Evolutionary conservation across 1,139 yeast species (phyloP).

Genomic region (Tardiomyces digboiensis): DNA sequence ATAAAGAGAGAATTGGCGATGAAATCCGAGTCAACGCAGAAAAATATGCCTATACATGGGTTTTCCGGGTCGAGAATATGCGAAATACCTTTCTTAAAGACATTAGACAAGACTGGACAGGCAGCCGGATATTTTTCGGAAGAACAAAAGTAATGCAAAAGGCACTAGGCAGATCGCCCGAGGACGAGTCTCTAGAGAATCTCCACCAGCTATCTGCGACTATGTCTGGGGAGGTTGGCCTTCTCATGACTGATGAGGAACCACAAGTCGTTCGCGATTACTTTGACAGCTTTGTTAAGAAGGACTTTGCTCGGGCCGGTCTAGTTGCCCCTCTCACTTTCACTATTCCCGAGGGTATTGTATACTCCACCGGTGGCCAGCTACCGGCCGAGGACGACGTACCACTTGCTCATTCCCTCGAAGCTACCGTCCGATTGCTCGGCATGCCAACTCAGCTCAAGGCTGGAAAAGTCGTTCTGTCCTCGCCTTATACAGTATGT

Average conservation of each 20-base stretch:
- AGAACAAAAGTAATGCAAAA: conserved; percentile 89
- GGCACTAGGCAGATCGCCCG: conserved; percentile 80
- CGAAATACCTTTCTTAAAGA: conserved; percentile 95
- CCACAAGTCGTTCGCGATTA: conserved; percentile 80
- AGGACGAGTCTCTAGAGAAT: conserved; percentile 85
- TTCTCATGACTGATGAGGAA: conserved; percentile 78
- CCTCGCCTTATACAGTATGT: conserved; percentile 74
- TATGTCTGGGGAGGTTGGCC: conserved; percentile 70
- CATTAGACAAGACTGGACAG: conserved; percentile 85
- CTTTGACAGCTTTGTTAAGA: conserved; percentile 65
- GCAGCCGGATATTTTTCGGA: conserved; percentile 82
- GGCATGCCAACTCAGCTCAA: conserved; percentile 90
- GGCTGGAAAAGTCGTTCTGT: conserved; percentile 74
- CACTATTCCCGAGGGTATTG: conserved; percentile 79
- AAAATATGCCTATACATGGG: conserved; percentile 70
- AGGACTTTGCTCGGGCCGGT: conserved; percentile 88
- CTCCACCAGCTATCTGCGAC: conserved; percentile 54
- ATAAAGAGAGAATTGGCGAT: conserved; percentile 83
- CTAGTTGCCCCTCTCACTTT: conserved; percentile 75
- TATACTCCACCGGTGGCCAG: conserved; percentile 95
- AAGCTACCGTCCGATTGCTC: conserved; percentile 80
- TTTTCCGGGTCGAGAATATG: conserved; percentile 80
- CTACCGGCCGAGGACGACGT: conserved; percentile 85
- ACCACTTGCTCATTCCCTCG: conserved; percentile 93
- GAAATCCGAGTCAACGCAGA: conserved; percentile 82